These are phyloP conservation scores for Gryganskiella cystojenkinii DNA, from an alignment of 192 early-diverging fungal species.

Conservation along the genomic window DNA sequence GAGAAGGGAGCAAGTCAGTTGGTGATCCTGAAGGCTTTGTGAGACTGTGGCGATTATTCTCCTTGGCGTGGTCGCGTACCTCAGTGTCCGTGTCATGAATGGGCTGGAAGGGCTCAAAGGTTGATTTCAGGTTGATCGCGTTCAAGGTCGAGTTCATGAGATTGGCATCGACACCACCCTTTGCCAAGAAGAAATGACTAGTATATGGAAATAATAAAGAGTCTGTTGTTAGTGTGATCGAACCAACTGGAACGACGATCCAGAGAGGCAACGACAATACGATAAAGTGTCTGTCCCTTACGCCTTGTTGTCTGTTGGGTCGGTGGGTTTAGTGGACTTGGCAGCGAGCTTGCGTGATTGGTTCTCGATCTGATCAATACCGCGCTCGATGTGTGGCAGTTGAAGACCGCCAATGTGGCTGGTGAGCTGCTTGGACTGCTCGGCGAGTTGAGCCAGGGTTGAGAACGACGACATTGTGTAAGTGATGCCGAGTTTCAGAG, in stretches of 20 bases:
- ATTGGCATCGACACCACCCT: slow-evolving; percentile 83
- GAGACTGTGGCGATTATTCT: not conserved
- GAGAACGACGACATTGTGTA: slow-evolving; percentile 35
- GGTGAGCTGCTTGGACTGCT: slow-evolving; percentile 81
- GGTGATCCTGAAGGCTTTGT: not conserved
- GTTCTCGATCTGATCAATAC: slow-evolving; percentile 89
- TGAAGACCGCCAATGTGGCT: slow-evolving; percentile 74
- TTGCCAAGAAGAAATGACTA: slow-evolving; percentile 81
- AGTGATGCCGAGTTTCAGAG: not conserved
- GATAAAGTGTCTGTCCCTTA: slow-evolving; percentile 21
- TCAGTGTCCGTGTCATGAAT: slow-evolving; percentile 87
- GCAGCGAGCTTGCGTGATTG: slow-evolving; percentile 80
- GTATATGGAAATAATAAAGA: not conserved
- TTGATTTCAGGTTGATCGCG: slow-evolving; percentile 73
- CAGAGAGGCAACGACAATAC: not conserved
- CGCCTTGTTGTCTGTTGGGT: slow-evolving; percentile 59
- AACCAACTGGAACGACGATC: not conserved
- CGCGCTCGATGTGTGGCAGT: slow-evolving; percentile 83
- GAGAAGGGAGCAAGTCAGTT: not conserved
- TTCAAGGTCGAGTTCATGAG: slow-evolving; percentile 67
- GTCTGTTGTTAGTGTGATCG: no score
- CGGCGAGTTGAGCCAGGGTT: slow-evolving; percentile 68
- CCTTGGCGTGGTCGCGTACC: slow-evolving; percentile 7
- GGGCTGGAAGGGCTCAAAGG: slow-evolving; percentile 80
- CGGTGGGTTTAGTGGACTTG: slow-evolving; percentile 48